These are phyloP conservation scores for Stemphylium beticola DNA, from an alignment of 2,329 filamentous ascomycete genomes.

Conservation along the genomic window DNA sequence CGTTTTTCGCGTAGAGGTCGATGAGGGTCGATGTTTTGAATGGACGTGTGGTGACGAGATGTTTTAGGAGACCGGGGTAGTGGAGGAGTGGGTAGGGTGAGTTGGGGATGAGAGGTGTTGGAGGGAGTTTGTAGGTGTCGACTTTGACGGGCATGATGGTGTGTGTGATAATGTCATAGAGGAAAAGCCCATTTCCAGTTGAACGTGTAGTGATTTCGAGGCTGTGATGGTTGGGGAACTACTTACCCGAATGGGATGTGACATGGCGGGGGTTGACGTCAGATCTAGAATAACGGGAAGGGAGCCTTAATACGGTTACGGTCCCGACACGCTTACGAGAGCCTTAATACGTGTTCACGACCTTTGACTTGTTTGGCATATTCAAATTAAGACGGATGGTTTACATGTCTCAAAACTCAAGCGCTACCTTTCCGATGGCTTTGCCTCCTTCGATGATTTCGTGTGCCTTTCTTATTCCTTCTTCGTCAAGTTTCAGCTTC, in stretches of 20 bases:
- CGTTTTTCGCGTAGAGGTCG: slow-evolving; percentile 57
- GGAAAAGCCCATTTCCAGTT: background rate
- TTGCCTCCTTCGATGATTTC: slow-evolving; percentile 7
- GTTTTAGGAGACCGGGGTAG: slow-evolving; percentile 54
- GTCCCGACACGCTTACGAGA: too few species aligned
- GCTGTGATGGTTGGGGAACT: background rate
- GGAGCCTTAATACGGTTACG: background rate
- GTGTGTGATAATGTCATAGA: background rate
- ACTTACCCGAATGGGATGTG: slow-evolving; percentile 9
- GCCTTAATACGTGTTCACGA: too few species aligned
- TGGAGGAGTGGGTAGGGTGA: slow-evolving; percentile 58
- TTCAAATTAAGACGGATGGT: too few species aligned
- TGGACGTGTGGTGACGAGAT: slow-evolving; percentile 28
- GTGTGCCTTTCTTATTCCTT: slow-evolving; percentile 10
- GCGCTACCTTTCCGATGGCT: slow-evolving; percentile 3
- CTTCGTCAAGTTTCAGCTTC: slow-evolving; percentile 5
- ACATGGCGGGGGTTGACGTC: slow-evolving; percentile 14
- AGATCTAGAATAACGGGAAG: background rate
- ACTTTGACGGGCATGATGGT: slow-evolving; percentile 18
- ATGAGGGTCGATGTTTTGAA: slow-evolving; percentile 45
- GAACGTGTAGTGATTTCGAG: background rate
- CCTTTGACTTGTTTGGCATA: too few species aligned
- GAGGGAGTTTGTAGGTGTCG: slow-evolving; percentile 30
- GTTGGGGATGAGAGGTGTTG: slow-evolving; percentile 50
- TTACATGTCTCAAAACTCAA: slow-evolving; percentile 1